These are phyloP conservation scores for Wallacemonas sp. DNA, from an alignment of 208 protist species.

Conservation along the genomic window DNA sequence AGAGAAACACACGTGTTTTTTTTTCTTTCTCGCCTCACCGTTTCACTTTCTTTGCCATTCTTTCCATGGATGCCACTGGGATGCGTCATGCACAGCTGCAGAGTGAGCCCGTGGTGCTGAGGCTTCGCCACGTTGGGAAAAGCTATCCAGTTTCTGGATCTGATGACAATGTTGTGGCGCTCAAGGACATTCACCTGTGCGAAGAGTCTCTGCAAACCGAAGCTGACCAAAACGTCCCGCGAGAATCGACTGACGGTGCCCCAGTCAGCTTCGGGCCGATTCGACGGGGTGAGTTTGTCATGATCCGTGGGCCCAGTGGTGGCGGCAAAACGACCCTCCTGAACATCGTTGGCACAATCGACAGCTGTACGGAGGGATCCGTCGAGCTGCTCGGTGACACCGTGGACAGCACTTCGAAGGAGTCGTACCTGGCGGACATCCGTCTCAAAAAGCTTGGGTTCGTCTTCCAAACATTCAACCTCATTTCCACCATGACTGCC, in stretches of 20 bases:
- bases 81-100: slow-evolving; percentile 22
- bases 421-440: slow-evolving; percentile 87
- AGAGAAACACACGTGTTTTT: too few relatives aligned
- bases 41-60: too few relatives aligned
- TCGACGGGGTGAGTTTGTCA: slow-evolving; percentile 95
- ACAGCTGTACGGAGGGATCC: slow-evolving; percentile 78
- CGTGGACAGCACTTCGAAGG: slow-evolving; percentile 68
- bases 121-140: slow-evolving; percentile 64
- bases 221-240: neutral
- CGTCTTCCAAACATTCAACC: slow-evolving; percentile 98
- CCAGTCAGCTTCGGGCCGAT: slow-evolving; percentile 62
- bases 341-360: slow-evolving; percentile 95
- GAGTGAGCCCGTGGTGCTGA: slow-evolving; percentile 55
- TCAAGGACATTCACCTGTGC: slow-evolving; percentile 63
- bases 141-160: slow-evolving; percentile 64
- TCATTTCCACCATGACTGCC: slow-evolving; percentile 96
- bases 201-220: slow-evolving; percentile 19
- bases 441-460: slow-evolving; percentile 94
- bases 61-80: slow-evolving; percentile 4
- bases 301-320: slow-evolving; percentile 96
- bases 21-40: too few relatives aligned
- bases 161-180: slow-evolving; percentile 52
- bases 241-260: slow-evolving; percentile 10
- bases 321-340: slow-evolving; percentile 96
- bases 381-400: slow-evolving; percentile 83